Evolutionary conservation across 345 rosid genomes (phyloP).

Genomic region (Rubroshorea leprosula): DNA sequence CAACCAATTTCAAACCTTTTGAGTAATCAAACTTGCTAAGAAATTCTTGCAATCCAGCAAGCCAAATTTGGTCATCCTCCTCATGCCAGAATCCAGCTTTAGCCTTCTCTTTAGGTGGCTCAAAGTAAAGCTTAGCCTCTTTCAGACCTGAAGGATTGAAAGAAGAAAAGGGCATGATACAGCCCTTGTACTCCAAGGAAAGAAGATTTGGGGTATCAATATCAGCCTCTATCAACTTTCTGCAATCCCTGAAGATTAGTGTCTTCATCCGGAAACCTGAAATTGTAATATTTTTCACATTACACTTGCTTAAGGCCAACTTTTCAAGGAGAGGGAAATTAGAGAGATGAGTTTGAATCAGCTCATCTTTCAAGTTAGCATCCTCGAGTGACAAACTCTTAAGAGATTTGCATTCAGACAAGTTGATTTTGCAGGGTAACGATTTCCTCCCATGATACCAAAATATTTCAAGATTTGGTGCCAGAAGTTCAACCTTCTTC

Average conservation of each 20-base stretch:
- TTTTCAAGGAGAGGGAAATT: conserved; percentile 26
- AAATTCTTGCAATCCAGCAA: conserved; percentile 18
- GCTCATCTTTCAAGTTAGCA: conserved; percentile 15
- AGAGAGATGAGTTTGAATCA: conserved; percentile 19
- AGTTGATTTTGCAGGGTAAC: conserved; percentile 10
- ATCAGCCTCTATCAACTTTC: conserved; percentile 17
- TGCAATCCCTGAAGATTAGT: conserved; percentile 25
- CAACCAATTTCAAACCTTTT: conserved; percentile 26
- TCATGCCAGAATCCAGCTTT: not conserved
- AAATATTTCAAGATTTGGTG: conserved; percentile 28
- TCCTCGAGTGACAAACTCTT: conserved; percentile 27
- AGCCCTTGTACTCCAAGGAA: conserved; percentile 31
- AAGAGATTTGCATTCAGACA: conserved; percentile 17
- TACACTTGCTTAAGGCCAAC: conserved; percentile 26
- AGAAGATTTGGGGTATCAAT: conserved; percentile 30
- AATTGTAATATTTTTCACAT: conserved; percentile 17
- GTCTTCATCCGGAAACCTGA: conserved; percentile 17
- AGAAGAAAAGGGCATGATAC: conserved; percentile 23
- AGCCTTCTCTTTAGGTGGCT: not conserved
- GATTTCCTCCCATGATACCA: conserved; percentile 21
- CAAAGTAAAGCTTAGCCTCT: conserved; percentile 31
- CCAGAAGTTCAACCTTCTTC: conserved; percentile 16
- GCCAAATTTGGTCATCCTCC: conserved; percentile 6
- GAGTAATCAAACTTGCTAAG: conserved; percentile 21
- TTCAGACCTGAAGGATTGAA: conserved; percentile 25